Evolutionary conservation across 2,329 filamentous ascomycete species (phyloP), one percentile per base, ranked within the genome.

Genomic region (Calonectria fujianensis): DNA sequence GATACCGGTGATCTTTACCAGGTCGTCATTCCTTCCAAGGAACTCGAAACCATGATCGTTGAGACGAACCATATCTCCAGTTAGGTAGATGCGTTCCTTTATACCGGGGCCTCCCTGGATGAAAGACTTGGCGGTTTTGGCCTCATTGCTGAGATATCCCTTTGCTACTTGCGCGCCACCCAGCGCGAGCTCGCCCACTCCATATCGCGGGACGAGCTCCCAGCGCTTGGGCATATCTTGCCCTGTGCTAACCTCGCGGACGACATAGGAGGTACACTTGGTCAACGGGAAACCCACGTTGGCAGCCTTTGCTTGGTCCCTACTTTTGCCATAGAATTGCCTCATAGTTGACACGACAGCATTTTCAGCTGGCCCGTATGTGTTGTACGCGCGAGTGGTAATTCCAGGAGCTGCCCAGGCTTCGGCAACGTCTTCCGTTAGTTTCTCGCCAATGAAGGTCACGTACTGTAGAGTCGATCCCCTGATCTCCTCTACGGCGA

Each of bases 1-100:
- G 24, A 63, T 63, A 16, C 57, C 57, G 8, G 57, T 63, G 27
- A 63, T 63, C n/a, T 63, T 63, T 27, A 63, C 57, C 9, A 63
- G 4, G 35, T 63, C 57, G 24, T 63, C 57, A 37, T 63, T 63
- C 16, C 57, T 41, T 2, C 57, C 57, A 11, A 63, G 35, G 35
- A 63, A 63, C 7, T 63, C 57, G 24, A 63, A 63, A 27, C 57
- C 57, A 14, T 63, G 57, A 13, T 63, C 57, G 13, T 63, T 63
- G 35, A 63, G 35, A 20, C 57, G 57, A 14, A 63, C 57, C 20
- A 39, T 63, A 29, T 63, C 57, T 63, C 57, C 57, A 3, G 57
- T 63, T 1, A 63, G 13, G n/a, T 63, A 63, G 24, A 63, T 63
- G 7, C 57, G 57, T 29, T 63, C 57, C 2, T 29, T 37, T 18